Conservation (phyloP, 805 yeast genomes). For the Saccharomycopsis schoenii region DNA sequence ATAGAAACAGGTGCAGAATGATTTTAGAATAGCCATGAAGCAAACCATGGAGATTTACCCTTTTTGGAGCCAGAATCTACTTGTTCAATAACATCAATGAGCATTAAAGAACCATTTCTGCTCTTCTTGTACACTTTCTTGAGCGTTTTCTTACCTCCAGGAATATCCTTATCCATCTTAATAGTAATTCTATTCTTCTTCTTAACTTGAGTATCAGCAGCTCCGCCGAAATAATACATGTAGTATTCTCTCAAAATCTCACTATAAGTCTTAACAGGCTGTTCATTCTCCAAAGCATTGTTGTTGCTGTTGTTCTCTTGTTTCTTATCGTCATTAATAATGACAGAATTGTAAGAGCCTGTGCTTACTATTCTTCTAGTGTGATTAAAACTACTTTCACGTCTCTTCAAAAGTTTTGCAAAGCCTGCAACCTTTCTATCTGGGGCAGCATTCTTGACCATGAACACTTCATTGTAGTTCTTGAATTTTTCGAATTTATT, state of each 20-base stretch:
- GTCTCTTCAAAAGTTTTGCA: not conserved
- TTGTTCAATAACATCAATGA: not conserved
- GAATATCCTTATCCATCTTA: not conserved
- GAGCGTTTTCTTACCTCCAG: not conserved
- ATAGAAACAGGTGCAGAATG: not conserved
- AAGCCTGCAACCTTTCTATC: not conserved
- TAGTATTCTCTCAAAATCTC: not conserved
- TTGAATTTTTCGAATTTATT: conserved; percentile 9
- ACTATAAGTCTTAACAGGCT: not conserved
- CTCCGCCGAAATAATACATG: not conserved
- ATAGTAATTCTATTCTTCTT: not conserved
- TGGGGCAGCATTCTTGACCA: conserved; percentile 4
- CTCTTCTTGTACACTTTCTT: conserved; percentile 7
- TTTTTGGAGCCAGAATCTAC: not conserved
- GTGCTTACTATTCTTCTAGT: conserved; percentile 2
- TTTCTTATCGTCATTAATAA: not conserved
- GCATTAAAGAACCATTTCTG: conserved; percentile 1
- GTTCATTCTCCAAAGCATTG: not conserved
- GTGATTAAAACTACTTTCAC: not conserved
- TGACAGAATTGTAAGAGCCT: not conserved
- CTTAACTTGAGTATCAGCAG: not conserved
- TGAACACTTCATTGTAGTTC: conserved; percentile 4
- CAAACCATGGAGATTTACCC: not conserved
- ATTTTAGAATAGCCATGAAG: not conserved
- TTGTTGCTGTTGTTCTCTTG: not conserved